Conservation (phyloP, 768 basidiomycete species). For the Chiua virens region DNA sequence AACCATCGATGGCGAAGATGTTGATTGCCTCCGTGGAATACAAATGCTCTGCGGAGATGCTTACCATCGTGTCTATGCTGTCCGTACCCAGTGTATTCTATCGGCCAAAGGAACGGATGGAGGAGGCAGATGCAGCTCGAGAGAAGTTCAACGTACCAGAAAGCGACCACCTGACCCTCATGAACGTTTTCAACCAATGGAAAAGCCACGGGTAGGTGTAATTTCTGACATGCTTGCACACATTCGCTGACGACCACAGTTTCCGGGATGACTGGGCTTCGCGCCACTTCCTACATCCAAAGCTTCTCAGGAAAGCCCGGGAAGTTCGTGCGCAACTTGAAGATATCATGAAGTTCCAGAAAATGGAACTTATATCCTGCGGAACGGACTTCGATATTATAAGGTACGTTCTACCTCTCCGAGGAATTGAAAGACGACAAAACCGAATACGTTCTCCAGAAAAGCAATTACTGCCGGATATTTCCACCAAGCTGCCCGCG, state of each 20-base stretch:
- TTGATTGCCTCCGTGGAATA: slow-evolving; percentile 88
- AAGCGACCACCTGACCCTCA: slow-evolving; percentile 91
- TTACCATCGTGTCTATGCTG: slow-evolving; percentile 98
- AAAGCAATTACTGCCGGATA: slow-evolving; percentile 98
- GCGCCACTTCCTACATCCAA: slow-evolving; percentile 95
- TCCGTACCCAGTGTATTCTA: slow-evolving; percentile 98
- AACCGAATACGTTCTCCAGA: slow-evolving; percentile 38
- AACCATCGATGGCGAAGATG: slow-evolving; percentile 99
- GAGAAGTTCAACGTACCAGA: slow-evolving; percentile 99
- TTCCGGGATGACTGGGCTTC: slow-evolving; percentile 94
- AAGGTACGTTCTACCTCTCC: slow-evolving; percentile 41
- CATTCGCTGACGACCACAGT: slow-evolving; percentile 38
- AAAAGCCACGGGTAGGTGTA: slow-evolving; percentile 82
- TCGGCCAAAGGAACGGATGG: slow-evolving; percentile 94
- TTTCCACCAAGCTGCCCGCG: slow-evolving; percentile 97
- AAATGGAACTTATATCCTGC: slow-evolving; percentile 88
- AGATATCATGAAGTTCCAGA: slow-evolving; percentile 99
- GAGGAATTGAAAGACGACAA: background rate
- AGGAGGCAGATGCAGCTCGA: slow-evolving; percentile 95
- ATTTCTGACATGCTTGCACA: background rate
- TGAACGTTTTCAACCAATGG: slow-evolving; percentile 99
- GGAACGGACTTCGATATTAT: slow-evolving; percentile 96
- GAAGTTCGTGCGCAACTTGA: slow-evolving; percentile 96
- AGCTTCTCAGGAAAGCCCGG: slow-evolving; percentile 89
- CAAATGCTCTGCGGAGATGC: slow-evolving; percentile 91